phyloP scores from a whole-genome alignment of 192 early-diverging fungal species.

The Coemansia sp. region DNA sequence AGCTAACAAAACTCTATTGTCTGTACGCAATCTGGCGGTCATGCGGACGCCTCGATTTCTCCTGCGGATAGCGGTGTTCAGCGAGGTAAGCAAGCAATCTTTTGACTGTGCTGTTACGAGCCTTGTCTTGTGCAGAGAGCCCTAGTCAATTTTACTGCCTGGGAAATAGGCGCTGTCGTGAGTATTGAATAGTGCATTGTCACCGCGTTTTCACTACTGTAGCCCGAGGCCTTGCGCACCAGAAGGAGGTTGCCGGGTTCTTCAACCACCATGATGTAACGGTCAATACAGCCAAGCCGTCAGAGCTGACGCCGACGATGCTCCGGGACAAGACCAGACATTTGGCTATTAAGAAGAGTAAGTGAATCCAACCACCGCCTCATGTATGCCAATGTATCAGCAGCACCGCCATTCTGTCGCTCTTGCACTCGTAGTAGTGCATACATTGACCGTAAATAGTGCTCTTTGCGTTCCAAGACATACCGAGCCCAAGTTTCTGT shows the following conservation, averaged over 20 bases:
- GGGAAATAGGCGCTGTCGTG: background rate
- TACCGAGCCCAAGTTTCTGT: background rate
- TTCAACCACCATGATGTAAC: constrained; percentile 48
- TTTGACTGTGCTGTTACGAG: background rate
- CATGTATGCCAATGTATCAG: background rate
- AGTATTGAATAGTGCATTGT: constrained; percentile 9
- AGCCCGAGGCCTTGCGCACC: constrained; percentile 52
- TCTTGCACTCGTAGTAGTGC: background rate
- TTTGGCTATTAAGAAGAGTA: constrained; percentile 44
- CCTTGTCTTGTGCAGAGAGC: background rate
- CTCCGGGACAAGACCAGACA: constrained; percentile 48
- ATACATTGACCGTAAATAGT: background rate
- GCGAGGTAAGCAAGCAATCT: constrained; percentile 28
- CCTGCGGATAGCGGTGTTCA: constrained; percentile 30
- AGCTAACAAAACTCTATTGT: constrained; percentile 1
- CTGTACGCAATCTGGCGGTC: background rate
- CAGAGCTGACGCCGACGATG: constrained; percentile 44
- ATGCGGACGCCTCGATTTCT: background rate
- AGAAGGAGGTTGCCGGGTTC: constrained; percentile 39
- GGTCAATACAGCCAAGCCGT: constrained; percentile 47
- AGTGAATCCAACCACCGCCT: constrained; percentile 6
- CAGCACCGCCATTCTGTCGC: background rate
- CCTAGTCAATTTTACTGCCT: background rate
- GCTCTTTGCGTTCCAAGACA: background rate
- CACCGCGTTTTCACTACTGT: constrained; percentile 12